Evolutionary conservation across 768 basidiomycete species (phyloP).

Genomic region (Leccinum rimulosum): DNA sequence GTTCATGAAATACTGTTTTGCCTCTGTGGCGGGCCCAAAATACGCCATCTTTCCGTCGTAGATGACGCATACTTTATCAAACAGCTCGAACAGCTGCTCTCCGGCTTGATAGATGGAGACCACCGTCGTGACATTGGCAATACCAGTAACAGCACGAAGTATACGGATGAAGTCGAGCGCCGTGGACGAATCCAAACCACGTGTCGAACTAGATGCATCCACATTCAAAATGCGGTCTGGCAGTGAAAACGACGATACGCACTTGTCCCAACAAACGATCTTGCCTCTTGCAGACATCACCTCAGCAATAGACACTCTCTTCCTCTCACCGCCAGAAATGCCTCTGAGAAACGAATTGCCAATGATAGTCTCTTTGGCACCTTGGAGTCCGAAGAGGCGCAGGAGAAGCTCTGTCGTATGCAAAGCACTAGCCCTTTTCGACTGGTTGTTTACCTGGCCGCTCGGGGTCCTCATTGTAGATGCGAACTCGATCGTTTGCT

Average conservation of each 20-base stretch:
- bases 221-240: not conserved
- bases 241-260: constrained; percentile 9
- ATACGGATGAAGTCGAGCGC: constrained; percentile 71
- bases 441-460: constrained; percentile 17
- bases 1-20: constrained; percentile 2
- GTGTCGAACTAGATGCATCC: constrained; percentile 49
- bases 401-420: constrained; percentile 47
- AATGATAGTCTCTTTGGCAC: constrained; percentile 68
- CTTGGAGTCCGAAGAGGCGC: constrained; percentile 73
- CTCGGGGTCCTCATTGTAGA: constrained; percentile 46
- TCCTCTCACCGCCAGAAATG: constrained; percentile 76
- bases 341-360: constrained; percentile 76
- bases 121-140: constrained; percentile 52
- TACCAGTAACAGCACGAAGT: constrained; percentile 62
- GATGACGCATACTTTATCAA: constrained; percentile 44
- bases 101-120: constrained; percentile 87
- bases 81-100: constrained; percentile 59
- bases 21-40: constrained; percentile 6
- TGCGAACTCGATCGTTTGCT: constrained; percentile 50
- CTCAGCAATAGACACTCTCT: constrained; percentile 78
- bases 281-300: constrained; percentile 58
- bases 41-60: constrained; percentile 11
- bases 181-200: constrained; percentile 66
- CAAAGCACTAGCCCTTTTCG: constrained; percentile 30
- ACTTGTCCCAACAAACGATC: constrained; percentile 80